phyloP scores from a whole-genome alignment of 768 basidiomycete species.

The Lentinula detonsa region DNA sequence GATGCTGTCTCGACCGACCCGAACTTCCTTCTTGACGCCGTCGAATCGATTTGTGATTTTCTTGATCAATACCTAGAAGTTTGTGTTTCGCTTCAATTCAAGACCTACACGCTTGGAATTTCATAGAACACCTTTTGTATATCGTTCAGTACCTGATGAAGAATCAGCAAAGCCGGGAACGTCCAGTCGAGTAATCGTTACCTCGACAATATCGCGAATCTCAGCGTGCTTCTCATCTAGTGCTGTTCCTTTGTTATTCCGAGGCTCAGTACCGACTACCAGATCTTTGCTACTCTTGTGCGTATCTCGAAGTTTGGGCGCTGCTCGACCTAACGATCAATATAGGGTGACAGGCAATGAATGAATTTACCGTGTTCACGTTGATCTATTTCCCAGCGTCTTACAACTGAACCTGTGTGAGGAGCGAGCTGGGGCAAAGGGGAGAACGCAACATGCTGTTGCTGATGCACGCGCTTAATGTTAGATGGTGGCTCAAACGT shows the following conservation, averaged over 20 bases:
- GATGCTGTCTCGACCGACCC: constrained; percentile 37
- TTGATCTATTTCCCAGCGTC: neutral
- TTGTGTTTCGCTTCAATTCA: neutral
- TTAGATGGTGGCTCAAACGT: neutral
- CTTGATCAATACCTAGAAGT: constrained; percentile 36
- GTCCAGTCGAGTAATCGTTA: neutral
- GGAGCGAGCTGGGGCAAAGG: neutral
- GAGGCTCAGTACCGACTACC: neutral
- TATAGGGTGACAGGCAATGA: neutral
- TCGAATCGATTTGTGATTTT: constrained; percentile 44
- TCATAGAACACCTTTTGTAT: constrained; percentile 35
- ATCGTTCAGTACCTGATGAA: constrained; percentile 38
- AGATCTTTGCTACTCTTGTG: neutral
- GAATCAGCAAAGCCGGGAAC: neutral
- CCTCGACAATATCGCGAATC: neutral
- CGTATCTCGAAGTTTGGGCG: neutral
- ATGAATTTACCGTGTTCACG: neutral
- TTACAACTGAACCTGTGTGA: neutral
- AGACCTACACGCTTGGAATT: neutral
- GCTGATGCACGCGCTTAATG: neutral
- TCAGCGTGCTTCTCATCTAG: neutral
- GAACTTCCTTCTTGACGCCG: constrained; percentile 39
- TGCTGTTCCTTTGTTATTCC: neutral
- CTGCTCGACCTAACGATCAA: neutral
- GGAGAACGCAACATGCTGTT: neutral